phyloP scores from a whole-genome alignment of 2,329 filamentous ascomycete species.

The Trichoderma asperellum region DNA sequence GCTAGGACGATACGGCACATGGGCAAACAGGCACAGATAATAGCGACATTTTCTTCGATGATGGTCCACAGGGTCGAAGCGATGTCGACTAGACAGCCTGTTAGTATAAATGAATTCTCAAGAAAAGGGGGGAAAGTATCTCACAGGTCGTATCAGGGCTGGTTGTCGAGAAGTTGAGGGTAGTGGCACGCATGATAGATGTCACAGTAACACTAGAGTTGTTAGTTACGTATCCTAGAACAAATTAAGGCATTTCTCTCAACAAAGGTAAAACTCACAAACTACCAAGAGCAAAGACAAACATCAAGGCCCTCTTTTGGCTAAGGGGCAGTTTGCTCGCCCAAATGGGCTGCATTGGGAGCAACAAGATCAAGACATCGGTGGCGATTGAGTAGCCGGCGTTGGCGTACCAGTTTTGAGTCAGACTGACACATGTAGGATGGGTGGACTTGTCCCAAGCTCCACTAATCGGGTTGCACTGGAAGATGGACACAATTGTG shows the following conservation, averaged over 20 bases:
- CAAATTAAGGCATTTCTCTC: neutral
- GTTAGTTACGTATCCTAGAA: neutral
- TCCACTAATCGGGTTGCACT: constrained; percentile 53
- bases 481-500: constrained; percentile 51
- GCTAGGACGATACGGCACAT: constrained; percentile 48
- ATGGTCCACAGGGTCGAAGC: constrained; percentile 46
- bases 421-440: constrained; percentile 51
- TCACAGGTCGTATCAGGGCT: constrained; percentile 45
- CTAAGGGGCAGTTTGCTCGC: constrained; percentile 47
- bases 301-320: constrained; percentile 48
- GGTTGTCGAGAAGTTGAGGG: constrained; percentile 45
- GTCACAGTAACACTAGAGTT: constrained; percentile 44
- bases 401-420: constrained; percentile 55
- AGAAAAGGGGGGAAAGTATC: constrained; percentile 14
- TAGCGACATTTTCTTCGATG: constrained; percentile 46
- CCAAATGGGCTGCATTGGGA: constrained; percentile 54
- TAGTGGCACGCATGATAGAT: constrained; percentile 48
- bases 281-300: constrained; percentile 49
- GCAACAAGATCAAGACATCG: constrained; percentile 50
- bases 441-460: constrained; percentile 50
- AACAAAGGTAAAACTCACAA: constrained; percentile 41
- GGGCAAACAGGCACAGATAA: constrained; percentile 46
- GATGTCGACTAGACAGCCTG: constrained; percentile 38
- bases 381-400: constrained; percentile 52
- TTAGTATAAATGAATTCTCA: neutral